Conservation (phyloP, 2,329 filamentous ascomycete genomes). For the Coniochaeta sp. region DNA sequence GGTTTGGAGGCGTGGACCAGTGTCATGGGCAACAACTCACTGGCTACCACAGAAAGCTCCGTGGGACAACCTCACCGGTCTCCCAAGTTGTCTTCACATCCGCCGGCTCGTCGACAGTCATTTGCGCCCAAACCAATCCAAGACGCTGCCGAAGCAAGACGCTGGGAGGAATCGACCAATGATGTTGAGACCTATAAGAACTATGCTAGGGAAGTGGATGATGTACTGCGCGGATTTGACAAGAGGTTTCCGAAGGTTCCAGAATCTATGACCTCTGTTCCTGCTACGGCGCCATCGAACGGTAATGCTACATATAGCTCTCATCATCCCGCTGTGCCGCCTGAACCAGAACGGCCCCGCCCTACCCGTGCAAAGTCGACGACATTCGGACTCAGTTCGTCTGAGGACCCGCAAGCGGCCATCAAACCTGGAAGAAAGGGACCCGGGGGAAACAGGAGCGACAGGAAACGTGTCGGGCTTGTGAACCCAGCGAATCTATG, state of each 20-base stretch:
- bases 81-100: constrained; percentile 44
- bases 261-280: constrained; percentile 50
- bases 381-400: no score
- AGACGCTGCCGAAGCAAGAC: constrained; percentile 65
- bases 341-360: no score
- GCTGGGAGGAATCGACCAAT: constrained; percentile 71
- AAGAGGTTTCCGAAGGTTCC: constrained; percentile 56
- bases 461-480: constrained; percentile 60
- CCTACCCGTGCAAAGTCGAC: no score
- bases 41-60: neutral
- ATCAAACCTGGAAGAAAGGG: no score
- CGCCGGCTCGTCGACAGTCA: constrained; percentile 20
- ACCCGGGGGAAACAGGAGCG: constrained; percentile 12
- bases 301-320: no score
- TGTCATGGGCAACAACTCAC: constrained; percentile 53
- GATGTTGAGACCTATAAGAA: constrained; percentile 51
- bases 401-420: no score
- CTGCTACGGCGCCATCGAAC: constrained; percentile 17
- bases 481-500: constrained; percentile 78
- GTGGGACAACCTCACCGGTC: neutral
- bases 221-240: constrained; percentile 78
- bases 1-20: constrained; percentile 84
- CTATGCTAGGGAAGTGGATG: no score
- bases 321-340: no score
- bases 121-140: constrained; percentile 59